Percentiles rank a stretch among this genome's conserved stretches.
Conservation (phyloP, 441 rosid genomes). For the Euphorbia schlechtendalii region DNA sequence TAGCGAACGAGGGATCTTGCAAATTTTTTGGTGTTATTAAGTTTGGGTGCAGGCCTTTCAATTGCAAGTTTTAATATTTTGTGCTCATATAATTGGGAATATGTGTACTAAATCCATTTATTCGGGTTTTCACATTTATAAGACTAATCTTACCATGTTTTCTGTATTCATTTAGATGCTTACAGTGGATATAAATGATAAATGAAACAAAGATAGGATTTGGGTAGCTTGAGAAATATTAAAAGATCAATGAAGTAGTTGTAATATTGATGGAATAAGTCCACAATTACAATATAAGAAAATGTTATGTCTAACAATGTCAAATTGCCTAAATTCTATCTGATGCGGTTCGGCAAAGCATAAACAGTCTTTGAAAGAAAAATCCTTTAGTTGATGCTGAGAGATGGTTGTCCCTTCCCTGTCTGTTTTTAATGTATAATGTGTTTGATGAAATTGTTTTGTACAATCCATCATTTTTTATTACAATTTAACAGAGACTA, state of each 20-base stretch:
- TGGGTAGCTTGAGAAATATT: too few species aligned
- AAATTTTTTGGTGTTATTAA: neutral
- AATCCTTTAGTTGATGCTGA: neutral
- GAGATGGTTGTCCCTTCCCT: neutral
- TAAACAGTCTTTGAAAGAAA: neutral
- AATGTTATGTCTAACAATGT: too few species aligned
- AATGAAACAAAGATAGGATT: too few species aligned
- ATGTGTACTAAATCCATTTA: neutral
- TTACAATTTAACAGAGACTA: neutral
- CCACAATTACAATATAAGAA: too few species aligned
- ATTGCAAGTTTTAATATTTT: neutral
- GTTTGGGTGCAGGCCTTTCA: neutral
- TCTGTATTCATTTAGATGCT: neutral
- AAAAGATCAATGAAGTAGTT: too few species aligned
- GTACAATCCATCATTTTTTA: neutral
- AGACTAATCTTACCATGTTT: neutral
- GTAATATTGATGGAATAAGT: too few species aligned
- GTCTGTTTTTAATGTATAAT: neutral
- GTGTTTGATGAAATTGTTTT: neutral
- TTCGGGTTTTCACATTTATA: neutral
- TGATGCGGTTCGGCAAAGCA: neutral
- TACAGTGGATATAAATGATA: too few species aligned
- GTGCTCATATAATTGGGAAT: neutral
- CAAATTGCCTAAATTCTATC: neutral
- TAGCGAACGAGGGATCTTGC: neutral